Evolutionary conservation across 805 yeast species (phyloP).

Genomic region (Cyberlindnera lachancei): DNA sequence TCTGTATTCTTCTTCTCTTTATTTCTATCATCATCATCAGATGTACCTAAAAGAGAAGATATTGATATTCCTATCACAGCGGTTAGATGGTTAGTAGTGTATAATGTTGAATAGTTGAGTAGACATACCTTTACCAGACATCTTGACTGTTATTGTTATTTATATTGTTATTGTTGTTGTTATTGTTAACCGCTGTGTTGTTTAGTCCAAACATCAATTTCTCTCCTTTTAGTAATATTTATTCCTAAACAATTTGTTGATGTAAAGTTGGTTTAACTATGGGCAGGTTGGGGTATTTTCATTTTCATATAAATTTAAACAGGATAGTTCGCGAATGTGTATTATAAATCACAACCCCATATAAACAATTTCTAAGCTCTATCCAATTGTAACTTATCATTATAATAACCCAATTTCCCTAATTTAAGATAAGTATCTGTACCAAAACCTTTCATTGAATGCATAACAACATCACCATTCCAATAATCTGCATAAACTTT

Average conservation of each 20-base stretch:
- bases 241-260: too few relatives aligned
- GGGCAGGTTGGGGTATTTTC: too few relatives aligned
- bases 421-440: slow-evolving; percentile 78
- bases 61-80: slow-evolving; percentile 6
- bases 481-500: slow-evolving; percentile 92
- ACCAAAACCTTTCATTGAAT: slow-evolving; percentile 85
- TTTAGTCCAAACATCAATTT: too few relatives aligned
- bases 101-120: too few relatives aligned
- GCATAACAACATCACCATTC: slow-evolving; percentile 85
- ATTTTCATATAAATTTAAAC: not conserved
- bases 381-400: slow-evolving; percentile 60
- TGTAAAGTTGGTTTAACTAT: too few relatives aligned
- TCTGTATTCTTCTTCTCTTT: too few relatives aligned
- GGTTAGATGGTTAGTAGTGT: not conserved
- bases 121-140: too few relatives aligned
- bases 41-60: slow-evolving; percentile 7
- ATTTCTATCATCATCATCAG: not conserved
- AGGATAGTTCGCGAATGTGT: not conserved
- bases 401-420: slow-evolving; percentile 69
- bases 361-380: slow-evolving; percentile 38
- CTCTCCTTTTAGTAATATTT: too few relatives aligned
- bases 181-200: too few relatives aligned
- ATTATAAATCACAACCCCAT: not conserved
- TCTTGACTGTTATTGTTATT: too few relatives aligned
- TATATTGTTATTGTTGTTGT: too few relatives aligned